Conservation (phyloP, 345 rosid genomes). For the Euphorbia tirucalli region DNA sequence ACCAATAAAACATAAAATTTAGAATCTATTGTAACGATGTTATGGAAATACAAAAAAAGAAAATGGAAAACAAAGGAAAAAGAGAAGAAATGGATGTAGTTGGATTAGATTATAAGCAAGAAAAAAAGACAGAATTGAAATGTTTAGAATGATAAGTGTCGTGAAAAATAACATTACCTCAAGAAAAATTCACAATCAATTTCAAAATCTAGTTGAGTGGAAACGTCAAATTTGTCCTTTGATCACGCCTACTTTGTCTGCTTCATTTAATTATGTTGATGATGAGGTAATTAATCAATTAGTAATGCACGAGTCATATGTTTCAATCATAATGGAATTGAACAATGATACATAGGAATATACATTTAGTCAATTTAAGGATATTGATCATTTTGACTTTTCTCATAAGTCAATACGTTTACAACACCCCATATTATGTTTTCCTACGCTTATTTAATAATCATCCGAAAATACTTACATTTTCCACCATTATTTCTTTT, state of each 20-base stretch:
- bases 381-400: slow-evolving; percentile 26
- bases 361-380: slow-evolving; percentile 10
- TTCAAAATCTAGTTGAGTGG: background rate
- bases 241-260: slow-evolving; percentile 8
- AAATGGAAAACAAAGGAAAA: too few relatives aligned
- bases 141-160: background rate
- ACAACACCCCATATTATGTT: too few relatives aligned
- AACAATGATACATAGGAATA: too few relatives aligned
- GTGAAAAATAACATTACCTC: slow-evolving; percentile 7
- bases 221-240: slow-evolving; percentile 10
- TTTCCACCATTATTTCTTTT: too few relatives aligned
- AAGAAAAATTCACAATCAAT: slow-evolving; percentile 16
- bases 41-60: too few relatives aligned
- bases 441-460: too few relatives aligned
- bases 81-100: background rate
- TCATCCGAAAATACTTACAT: too few relatives aligned
- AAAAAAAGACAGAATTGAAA: slow-evolving; percentile 16
- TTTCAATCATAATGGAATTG: too few relatives aligned
- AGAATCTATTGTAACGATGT: too few relatives aligned
- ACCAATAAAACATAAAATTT: too few relatives aligned
- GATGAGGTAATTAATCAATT: slow-evolving; percentile 1
- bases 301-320: too few relatives aligned
- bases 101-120: slow-evolving; percentile 14
- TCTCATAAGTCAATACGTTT: slow-evolving; percentile 19
- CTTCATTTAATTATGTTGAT: background rate